Evolutionary conservation across 1,139 yeast genomes (phyloP).

Genomic region (Saccharomycopsis hybrid): DNA sequence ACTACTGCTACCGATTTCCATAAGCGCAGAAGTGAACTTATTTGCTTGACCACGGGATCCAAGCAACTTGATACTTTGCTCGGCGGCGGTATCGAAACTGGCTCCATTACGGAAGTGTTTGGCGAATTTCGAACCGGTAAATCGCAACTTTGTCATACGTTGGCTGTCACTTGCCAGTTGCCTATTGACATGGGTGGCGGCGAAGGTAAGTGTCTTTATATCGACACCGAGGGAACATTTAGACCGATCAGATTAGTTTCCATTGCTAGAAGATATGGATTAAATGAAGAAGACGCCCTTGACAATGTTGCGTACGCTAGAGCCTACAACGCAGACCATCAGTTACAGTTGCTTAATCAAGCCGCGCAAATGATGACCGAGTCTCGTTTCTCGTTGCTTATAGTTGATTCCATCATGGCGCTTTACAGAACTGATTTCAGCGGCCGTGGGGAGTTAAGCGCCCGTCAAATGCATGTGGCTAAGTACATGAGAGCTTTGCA

Average conservation of each 20-base stretch:
- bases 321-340: slow-evolving; percentile 97
- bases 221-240: slow-evolving; percentile 96
- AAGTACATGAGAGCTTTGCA: slow-evolving; percentile 88
- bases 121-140: slow-evolving; percentile 99
- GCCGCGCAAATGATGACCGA: slow-evolving; percentile 98
- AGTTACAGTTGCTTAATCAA: slow-evolving; percentile 72
- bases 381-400: slow-evolving; percentile 71
- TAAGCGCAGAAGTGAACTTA: slow-evolving; percentile 80
- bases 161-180: slow-evolving; percentile 93
- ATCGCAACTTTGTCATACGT: slow-evolving; percentile 92
- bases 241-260: slow-evolving; percentile 86
- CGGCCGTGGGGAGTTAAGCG: slow-evolving; percentile 94
- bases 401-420: slow-evolving; percentile 96
- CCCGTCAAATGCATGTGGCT: slow-evolving; percentile 92
- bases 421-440: slow-evolving; percentile 90
- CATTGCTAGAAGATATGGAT: slow-evolving; percentile 86
- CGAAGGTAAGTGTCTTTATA: slow-evolving; percentile 93
- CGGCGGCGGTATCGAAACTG: slow-evolving; percentile 98
- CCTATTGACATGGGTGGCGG: slow-evolving; percentile 99
- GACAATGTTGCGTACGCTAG: slow-evolving; percentile 97
- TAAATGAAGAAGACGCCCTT: slow-evolving; percentile 90
- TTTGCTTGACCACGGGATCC: slow-evolving; percentile 92
- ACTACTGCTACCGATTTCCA: slow-evolving; percentile 97
- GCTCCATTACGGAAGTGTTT: slow-evolving; percentile 91
- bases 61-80: slow-evolving; percentile 86